A percentile compares a stretch with the other conserved stretches of the same genome.
These are phyloP conservation scores for Ophiosphaerella korrae DNA, from an alignment of 2,329 filamentous ascomycete genomes.

Conservation along the genomic window DNA sequence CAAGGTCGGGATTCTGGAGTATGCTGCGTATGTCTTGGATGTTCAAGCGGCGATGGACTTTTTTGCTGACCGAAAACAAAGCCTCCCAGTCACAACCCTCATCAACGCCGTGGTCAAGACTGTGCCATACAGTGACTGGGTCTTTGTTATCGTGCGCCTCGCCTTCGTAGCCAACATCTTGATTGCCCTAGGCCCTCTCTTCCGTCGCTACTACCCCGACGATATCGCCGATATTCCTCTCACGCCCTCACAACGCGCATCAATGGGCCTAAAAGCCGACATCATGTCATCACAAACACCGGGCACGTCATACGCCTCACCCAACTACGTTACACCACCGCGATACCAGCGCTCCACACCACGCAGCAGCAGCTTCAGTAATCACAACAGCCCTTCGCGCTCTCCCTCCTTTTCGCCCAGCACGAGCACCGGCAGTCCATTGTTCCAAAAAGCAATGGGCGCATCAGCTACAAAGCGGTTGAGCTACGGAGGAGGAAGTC, in stretches of 20 bases:
- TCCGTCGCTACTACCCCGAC: constrained; percentile 66
- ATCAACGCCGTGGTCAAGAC: constrained; percentile 43
- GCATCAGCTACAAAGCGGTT: constrained; percentile 59
- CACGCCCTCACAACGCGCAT: constrained; percentile 82
- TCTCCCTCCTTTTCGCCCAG: constrained; percentile 64
- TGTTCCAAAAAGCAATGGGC: constrained; percentile 71
- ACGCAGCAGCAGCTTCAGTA: constrained; percentile 62
- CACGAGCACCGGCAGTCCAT: constrained; percentile 55
- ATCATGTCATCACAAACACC: constrained; percentile 64
- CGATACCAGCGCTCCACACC: constrained; percentile 80
- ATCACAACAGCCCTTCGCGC: constrained; percentile 50
- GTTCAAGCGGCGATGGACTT: background rate
- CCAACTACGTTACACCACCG: constrained; percentile 80
- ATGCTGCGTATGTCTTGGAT: constrained; percentile 26
- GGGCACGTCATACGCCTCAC: constrained; percentile 54
- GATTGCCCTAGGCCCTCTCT: constrained; percentile 72
- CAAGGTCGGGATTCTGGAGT: constrained; percentile 26
- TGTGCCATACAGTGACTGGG: constrained; percentile 45
- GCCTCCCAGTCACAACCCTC: constrained; percentile 36
- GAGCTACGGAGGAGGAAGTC: constrained; percentile 62
- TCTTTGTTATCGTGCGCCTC: constrained; percentile 58
- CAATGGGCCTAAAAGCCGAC: constrained; percentile 79
- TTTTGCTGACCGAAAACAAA: constrained; percentile 12
- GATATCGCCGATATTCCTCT: constrained; percentile 87
- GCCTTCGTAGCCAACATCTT: constrained; percentile 67